Evolutionary conservation across 2,329 filamentous ascomycete species (phyloP).

Genomic region (Ophiostoma ulmi): DNA sequence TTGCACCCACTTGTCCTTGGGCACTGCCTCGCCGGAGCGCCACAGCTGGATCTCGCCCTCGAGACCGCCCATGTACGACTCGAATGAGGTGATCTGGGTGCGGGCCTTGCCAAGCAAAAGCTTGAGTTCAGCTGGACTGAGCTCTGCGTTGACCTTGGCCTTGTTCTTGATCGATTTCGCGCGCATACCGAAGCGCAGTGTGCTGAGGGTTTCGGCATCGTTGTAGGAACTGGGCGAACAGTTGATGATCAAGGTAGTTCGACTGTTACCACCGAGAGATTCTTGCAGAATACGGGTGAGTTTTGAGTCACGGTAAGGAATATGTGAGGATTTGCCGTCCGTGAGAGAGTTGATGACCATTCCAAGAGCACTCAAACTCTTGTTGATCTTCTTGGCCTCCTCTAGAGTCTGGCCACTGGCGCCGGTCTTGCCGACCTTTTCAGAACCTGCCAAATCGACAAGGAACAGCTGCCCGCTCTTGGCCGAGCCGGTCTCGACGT

Average conservation of each 20-base stretch:
- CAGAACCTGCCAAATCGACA: constrained; percentile 95
- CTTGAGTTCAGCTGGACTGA: constrained; percentile 94
- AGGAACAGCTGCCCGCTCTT: constrained; percentile 96
- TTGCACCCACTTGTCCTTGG: constrained; percentile 81
- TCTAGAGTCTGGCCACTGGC: constrained; percentile 95
- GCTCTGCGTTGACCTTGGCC: constrained; percentile 97
- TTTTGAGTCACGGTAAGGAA: constrained; percentile 97
- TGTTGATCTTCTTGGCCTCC: constrained; percentile 99
- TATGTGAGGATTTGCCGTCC: constrained; percentile 91
- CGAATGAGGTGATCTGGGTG: constrained; percentile 80
- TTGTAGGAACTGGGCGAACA: constrained; percentile 99
- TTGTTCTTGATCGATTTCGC: constrained; percentile 99
- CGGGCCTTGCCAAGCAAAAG: constrained; percentile 87
- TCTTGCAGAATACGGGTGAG: constrained; percentile 96
- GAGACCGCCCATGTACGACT: constrained; percentile 75
- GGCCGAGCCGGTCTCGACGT: constrained; percentile 89
- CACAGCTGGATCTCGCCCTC: constrained; percentile 82
- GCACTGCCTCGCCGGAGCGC: constrained; percentile 82
- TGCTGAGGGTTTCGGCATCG: constrained; percentile 88
- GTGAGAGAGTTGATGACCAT: constrained; percentile 99
- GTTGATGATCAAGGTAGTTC: constrained; percentile 98
- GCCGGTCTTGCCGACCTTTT: constrained; percentile 98
- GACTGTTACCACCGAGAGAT: constrained; percentile 92
- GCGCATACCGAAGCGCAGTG: constrained; percentile 87
- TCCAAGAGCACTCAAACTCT: constrained; percentile 93